Base-by-base conservation (phyloP, 2,329 filamentous ascomycete genomes). In the Xylaria sp. region DNA sequence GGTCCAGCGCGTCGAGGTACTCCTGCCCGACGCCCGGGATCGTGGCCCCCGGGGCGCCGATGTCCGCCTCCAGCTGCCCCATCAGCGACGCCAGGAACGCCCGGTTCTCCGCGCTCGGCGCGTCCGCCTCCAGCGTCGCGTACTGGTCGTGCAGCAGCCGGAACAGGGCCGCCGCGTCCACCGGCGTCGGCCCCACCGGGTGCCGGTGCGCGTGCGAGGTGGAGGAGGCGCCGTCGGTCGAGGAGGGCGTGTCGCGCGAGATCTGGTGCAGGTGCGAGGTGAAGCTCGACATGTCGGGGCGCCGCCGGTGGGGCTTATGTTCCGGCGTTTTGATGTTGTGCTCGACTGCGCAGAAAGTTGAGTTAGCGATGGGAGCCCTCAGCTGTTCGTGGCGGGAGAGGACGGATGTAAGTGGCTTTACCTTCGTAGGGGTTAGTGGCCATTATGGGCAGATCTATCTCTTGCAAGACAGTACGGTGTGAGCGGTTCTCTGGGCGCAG, bases 221-320 rank as follows among this genome's bases (percentile, higher is more conserved):
- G 45, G 68, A 56, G 44, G 66, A 53, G 46, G 70, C 69, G 60
- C 11, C 21, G 49, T 11, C 18, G 45, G 9, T 19, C 6, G 44
- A 20, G 16, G 38, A 19, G 39, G 46, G 21, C n/a, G 46, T 16
- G 57, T 69, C 65, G n/a, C 66, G 63, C 59, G 74, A 70, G 66
- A 87, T 74, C 58, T 80, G 78, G 69, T 79, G 73, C 56, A 86
- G 80, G 67, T 83, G 79, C 50, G 81, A 78, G 63, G 74, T 79
- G 74, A 87, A 87, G 57, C 79, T 81, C 48, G 83, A 79, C 85
- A 88, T 88, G 73, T 86, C 83, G 57, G 81, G 81, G 39, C 85
- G 83, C 8, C 76, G 76, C 44, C 73, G 73, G 53, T 74, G 71
- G 45, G 73, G 68, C 20, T 71, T 67, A 5, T 70, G 58, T 44